Evolutionary conservation across 1,139 yeast genomes (phyloP).

Genomic region (Nakaseomyces bracarensis): DNA sequence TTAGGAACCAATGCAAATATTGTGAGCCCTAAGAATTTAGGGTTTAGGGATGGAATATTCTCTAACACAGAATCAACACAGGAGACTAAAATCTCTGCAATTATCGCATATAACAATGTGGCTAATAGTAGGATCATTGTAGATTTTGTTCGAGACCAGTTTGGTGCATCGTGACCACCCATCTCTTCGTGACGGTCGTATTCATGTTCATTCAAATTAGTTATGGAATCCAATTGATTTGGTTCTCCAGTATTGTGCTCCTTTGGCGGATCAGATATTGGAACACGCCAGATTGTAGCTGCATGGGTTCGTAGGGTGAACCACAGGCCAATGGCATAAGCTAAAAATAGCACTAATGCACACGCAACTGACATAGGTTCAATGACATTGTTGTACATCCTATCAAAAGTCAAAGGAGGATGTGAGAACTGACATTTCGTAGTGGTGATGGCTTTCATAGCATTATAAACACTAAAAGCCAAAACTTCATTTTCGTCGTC

Average conservation of each 20-base stretch:
- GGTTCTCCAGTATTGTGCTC: conserved; percentile 13
- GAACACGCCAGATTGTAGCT: conserved; percentile 86
- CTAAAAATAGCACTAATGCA: conserved; percentile 69
- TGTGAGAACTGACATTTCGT: conserved; percentile 72
- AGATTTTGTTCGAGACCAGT: conserved; percentile 86
- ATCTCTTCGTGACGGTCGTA: conserved; percentile 13
- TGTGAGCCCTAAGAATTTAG: conserved; percentile 86
- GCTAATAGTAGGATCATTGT: conserved; percentile 79
- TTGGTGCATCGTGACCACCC: conserved; percentile 93
- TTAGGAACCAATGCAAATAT: conserved; percentile 94
- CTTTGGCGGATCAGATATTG: conserved; percentile 31
- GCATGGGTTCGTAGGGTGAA: conserved; percentile 95
- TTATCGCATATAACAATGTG: conserved; percentile 78
- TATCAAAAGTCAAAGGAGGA: conserved; percentile 59
- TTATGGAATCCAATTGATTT: conserved; percentile 14
- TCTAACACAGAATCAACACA: conserved; percentile 85
- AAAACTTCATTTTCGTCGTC: conserved; percentile 19
- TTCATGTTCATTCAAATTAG: conserved; percentile 8
- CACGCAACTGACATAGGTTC: conserved; percentile 79
- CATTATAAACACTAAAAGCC: conserved; percentile 33
- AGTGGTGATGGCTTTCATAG: conserved; percentile 14
- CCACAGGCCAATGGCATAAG: conserved; percentile 84
- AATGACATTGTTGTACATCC: conserved; percentile 54
- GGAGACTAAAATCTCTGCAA: conserved; percentile 90
- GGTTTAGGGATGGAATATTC: conserved; percentile 62